Percentiles rank a stretch among this genome's conserved stretches.
Conservation (phyloP, 2,329 filamentous ascomycete species). For the Helminthosporium solani region DNA sequence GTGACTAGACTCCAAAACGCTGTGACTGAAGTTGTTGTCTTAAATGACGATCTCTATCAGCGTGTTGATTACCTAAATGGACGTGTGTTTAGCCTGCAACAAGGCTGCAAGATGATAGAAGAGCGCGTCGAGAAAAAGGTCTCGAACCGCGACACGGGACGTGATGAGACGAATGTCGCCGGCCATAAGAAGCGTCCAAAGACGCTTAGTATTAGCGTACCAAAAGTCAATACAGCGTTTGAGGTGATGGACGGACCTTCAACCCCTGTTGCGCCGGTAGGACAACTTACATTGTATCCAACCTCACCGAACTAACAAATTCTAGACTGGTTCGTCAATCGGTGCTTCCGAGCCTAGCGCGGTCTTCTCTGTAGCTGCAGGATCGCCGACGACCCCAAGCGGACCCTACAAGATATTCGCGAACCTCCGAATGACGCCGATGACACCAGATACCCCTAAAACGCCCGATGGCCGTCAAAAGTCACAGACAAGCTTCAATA, state of each 20-base stretch:
- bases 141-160: too few relatives aligned
- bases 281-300: too few relatives aligned
- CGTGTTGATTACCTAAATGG: constrained; percentile 64
- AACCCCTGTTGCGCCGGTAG: neutral
- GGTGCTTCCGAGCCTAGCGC: too few relatives aligned
- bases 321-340: too few relatives aligned
- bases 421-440: neutral
- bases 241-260: neutral
- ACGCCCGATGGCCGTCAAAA: neutral
- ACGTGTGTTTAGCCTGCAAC: constrained; percentile 87
- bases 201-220: neutral
- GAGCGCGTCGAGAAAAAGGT: neutral
- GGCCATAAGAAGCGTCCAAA: neutral
- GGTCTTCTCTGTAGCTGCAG: too few relatives aligned
- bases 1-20: neutral
- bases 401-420: neutral
- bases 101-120: constrained; percentile 63
- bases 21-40: constrained; percentile 1
- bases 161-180: neutral
- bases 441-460: neutral
- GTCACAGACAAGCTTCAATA: constrained; percentile 8
- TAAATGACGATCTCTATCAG: neutral
- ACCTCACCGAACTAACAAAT: too few relatives aligned
- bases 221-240: too few relatives aligned
- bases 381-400: neutral